Evolutionary conservation across 1,139 yeast genomes (phyloP).

Genomic region (Geotrichum reessii): DNA sequence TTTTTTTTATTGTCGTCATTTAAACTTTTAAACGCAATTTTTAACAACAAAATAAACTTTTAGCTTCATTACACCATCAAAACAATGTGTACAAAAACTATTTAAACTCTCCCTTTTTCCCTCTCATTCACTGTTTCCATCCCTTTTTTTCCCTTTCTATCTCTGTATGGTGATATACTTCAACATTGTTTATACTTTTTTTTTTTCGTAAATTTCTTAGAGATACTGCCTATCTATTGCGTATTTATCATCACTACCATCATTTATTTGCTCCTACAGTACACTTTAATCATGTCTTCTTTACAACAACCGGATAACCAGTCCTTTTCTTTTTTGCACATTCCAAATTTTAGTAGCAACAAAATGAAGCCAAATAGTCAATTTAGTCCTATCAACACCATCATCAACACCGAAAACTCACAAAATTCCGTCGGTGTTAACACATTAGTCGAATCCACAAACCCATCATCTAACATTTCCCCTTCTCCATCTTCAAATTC

Average conservation of each 20-base stretch:
- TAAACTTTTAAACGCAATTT: not conserved
- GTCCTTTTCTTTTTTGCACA: not conserved
- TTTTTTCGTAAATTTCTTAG: too few species aligned
- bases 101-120: not conserved
- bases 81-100: not conserved
- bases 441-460: slow-evolving; percentile 13
- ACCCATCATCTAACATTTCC: slow-evolving; percentile 13
- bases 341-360: not conserved
- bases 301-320: not conserved
- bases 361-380: not conserved
- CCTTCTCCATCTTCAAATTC: slow-evolving; percentile 2
- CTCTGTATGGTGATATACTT: too few species aligned
- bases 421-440: not conserved
- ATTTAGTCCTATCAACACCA: slow-evolving; percentile 4
- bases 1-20: too few species aligned
- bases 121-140: not conserved
- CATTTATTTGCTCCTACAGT: too few species aligned
- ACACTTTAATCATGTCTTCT: not conserved
- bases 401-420: not conserved
- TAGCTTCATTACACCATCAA: not conserved
- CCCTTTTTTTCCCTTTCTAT: not conserved
- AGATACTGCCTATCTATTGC: too few species aligned
- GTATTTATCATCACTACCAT: too few species aligned
- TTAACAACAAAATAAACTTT: not conserved
- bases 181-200: too few species aligned